Base-by-base conservation (phyloP, 2,329 filamentous ascomycete genomes). In the Penicillium italicum region DNA sequence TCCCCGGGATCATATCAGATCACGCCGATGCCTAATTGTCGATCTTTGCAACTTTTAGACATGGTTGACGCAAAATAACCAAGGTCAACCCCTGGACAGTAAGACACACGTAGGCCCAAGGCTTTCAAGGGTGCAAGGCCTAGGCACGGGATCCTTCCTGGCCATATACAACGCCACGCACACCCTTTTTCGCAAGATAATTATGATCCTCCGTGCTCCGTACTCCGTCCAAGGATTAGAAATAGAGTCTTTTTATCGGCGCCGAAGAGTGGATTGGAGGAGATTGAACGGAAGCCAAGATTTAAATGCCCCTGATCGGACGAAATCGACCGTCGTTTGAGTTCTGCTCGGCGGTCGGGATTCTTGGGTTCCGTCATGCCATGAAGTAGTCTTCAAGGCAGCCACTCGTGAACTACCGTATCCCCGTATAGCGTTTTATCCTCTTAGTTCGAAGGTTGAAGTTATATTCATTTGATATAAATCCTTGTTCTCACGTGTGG, bases 281-380 rank as follows among this genome's bases (percentile, higher is more conserved):
- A 49, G 37, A 47, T 34, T 34, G 44, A 36, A 45, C n/a, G 44
- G 28, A 49, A 36, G 22, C 12, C 28, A 18, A n/a, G n/a, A n/a
- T n/a, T n/a, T n/a, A n/a, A n/a, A 31, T 6, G 26, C 20, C 26
- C 38, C 33, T 30, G 28, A 34, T 51, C 53, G 53, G 53, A 55
- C 53, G 53, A 55, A 51, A 24, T 55, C 40, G 47, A 51, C 53
- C 53, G 53, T 41, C 37, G 14, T 36, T 36, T 36, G 22, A 50
- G 20, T 47, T 36, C 37, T 28, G 50, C 53, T 53, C 58, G 60
- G 60, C 24, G 56, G 59, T 59, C 65, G 65, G 65, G 55, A 37
- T 59, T 61, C 49, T 33, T 28, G 48, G 42, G 6, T 46, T 57
- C 64, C 63, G 63, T 54, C 54, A 59, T 60, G 61, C 58, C 55